Evolutionary conservation across 352 stramenopile genomes (phyloP).

Genomic region (Phytopythium kandeliae): DNA sequence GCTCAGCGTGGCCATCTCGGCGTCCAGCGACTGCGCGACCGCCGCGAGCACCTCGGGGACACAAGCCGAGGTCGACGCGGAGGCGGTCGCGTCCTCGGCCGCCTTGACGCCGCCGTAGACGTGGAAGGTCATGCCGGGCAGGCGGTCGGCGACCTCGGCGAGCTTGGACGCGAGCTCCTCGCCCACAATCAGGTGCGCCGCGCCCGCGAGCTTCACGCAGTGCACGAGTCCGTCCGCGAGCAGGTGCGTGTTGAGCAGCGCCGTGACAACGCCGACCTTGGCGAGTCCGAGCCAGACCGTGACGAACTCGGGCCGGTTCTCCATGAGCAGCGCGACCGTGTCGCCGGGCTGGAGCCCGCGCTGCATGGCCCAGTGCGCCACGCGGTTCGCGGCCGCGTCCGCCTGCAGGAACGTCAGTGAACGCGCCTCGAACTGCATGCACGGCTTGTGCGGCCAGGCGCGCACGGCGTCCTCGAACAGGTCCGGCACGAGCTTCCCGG

Average conservation of each 20-base stretch:
- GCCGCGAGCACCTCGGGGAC: constrained; percentile 12
- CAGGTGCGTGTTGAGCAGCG: constrained; percentile 82
- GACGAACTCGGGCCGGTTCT: constrained; percentile 84
- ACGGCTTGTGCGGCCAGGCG: constrained; percentile 51
- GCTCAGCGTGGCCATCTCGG: constrained; percentile 21
- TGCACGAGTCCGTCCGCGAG: constrained; percentile 65
- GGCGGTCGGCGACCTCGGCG: constrained; percentile 15
- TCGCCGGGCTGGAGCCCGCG: constrained; percentile 46
- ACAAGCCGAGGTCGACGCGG: not conserved
- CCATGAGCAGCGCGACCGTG: constrained; percentile 78
- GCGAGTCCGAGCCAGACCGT: constrained; percentile 75
- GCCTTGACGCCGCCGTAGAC: constrained; percentile 36
- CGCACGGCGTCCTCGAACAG: constrained; percentile 54
- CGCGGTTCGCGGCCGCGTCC: constrained; percentile 62
- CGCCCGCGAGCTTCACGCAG: constrained; percentile 57
- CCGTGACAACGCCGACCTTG: constrained; percentile 81
- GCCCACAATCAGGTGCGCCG: constrained; percentile 65
- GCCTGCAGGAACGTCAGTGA: constrained; percentile 50
- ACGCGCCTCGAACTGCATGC: constrained; percentile 49
- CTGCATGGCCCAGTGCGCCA: constrained; percentile 65
- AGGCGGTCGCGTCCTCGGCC: constrained; percentile 8
- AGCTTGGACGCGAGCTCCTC: constrained; percentile 52
- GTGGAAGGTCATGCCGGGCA: constrained; percentile 39
- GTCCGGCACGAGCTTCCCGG: constrained; percentile 39
- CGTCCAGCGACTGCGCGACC: constrained; percentile 42